A percentile compares a stretch with the other conserved stretches of the same genome.
Evolutionary conservation across 768 basidiomycete species (phyloP).

Genomic region (Leccinum aurantiacum): DNA sequence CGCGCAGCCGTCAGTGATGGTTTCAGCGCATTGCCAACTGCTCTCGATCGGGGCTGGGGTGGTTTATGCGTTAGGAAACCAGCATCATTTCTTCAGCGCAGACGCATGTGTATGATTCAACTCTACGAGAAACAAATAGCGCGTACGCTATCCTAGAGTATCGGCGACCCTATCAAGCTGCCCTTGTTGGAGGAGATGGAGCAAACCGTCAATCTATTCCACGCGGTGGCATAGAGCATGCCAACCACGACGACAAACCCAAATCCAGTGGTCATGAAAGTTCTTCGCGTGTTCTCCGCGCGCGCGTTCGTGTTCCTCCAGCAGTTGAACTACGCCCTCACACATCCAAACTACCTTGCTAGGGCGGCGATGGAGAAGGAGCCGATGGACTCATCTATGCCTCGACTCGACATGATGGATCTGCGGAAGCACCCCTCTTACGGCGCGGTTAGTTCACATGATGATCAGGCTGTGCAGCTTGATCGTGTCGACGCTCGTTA

Average conservation of each 20-base stretch:
- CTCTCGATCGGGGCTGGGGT: slow-evolving; percentile 48
- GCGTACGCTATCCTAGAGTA: slow-evolving; percentile 77
- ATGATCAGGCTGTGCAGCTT: slow-evolving; percentile 70
- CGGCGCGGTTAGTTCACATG: slow-evolving; percentile 68
- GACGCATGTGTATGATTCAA: slow-evolving; percentile 84
- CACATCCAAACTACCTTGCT: slow-evolving; percentile 86
- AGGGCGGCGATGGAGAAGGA: slow-evolving; percentile 69
- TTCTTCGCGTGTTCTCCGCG: slow-evolving; percentile 68
- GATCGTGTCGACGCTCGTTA: slow-evolving; percentile 66
- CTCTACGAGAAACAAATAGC: slow-evolving; percentile 81
- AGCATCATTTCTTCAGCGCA: slow-evolving; percentile 76
- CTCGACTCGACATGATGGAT: slow-evolving; percentile 51
- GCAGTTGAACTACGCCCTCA: slow-evolving; percentile 85
- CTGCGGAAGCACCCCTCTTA: slow-evolving; percentile 65
- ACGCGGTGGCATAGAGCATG: slow-evolving; percentile 60
- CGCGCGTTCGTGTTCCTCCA: slow-evolving; percentile 78
- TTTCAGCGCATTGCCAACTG: slow-evolving; percentile 14
- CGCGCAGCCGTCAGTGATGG: slow-evolving; percentile 76
- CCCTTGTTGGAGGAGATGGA: slow-evolving; percentile 83
- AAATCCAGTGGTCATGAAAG: slow-evolving; percentile 53
- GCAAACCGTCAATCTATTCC: slow-evolving; percentile 74
- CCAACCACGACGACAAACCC: slow-evolving; percentile 19
- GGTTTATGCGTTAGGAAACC: slow-evolving; percentile 57
- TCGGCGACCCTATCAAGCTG: slow-evolving; percentile 72
- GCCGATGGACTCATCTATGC: slow-evolving; percentile 32